Conservation (phyloP, 768 basidiomycete genomes). For the Hortiboletus campestris region DNA sequence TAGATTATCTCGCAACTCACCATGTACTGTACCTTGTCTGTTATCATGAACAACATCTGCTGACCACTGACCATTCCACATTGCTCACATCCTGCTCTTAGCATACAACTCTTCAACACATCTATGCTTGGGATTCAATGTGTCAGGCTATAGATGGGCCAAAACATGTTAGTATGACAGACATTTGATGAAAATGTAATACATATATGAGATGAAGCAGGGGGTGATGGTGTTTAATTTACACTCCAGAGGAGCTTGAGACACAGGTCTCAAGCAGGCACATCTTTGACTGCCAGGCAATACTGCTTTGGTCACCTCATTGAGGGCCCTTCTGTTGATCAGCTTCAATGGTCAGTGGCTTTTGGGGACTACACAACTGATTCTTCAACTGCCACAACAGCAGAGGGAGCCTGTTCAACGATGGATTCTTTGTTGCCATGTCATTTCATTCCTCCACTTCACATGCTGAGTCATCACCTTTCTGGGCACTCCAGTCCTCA, state of each 20-base stretch:
- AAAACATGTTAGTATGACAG: neutral
- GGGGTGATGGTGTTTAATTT: slow-evolving; percentile 43
- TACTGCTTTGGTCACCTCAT: slow-evolving; percentile 60
- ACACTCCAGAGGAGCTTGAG: slow-evolving; percentile 57
- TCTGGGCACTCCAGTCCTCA: slow-evolving; percentile 48
- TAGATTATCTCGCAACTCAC: no score
- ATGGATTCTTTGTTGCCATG: no score
- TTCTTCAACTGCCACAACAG: slow-evolving; percentile 28
- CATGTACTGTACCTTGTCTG: no score
- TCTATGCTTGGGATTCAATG: no score
- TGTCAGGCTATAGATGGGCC: no score
- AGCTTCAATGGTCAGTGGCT: slow-evolving; percentile 19
- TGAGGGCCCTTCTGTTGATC: slow-evolving; percentile 39
- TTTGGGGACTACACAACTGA: slow-evolving; percentile 27
- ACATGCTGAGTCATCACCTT: no score
- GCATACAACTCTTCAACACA: no score
- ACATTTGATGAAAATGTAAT: neutral
- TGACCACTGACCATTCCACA: no score
- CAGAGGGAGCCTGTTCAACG: slow-evolving; percentile 17
- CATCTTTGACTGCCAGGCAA: slow-evolving; percentile 84
- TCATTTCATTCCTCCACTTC: no score
- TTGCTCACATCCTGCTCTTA: no score
- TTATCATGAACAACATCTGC: no score
- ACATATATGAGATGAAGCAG: slow-evolving; percentile 30
- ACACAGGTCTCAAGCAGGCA: slow-evolving; percentile 65